phyloP scores from a whole-genome alignment of 192 early-diverging fungal species.

The Podila epigama region DNA sequence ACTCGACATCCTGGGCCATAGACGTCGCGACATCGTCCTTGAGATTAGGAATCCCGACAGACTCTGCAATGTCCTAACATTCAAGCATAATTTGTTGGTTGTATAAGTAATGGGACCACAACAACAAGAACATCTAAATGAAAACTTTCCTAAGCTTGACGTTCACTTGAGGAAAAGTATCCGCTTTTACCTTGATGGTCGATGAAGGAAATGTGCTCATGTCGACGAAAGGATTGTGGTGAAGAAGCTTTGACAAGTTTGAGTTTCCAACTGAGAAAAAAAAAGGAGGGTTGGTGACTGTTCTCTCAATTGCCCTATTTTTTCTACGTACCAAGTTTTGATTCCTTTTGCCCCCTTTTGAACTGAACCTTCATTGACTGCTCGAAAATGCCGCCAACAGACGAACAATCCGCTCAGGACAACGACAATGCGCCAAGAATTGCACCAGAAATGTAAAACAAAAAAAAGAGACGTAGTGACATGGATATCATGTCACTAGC shows the following conservation, averaged over 20 bases:
- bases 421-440: not conserved
- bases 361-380: no score
- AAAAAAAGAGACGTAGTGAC: no score
- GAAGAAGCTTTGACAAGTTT: not conserved
- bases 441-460: slow-evolving; percentile 1
- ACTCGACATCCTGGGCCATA: slow-evolving; percentile 93
- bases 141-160: not conserved
- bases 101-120: not conserved
- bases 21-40: slow-evolving; percentile 88
- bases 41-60: slow-evolving; percentile 79
- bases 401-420: not conserved
- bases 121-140: not conserved
- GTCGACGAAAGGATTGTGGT: not conserved
- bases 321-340: no score
- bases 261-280: not conserved
- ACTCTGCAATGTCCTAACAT: slow-evolving; percentile 80
- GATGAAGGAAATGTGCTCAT: slow-evolving; percentile 49
- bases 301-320: not conserved
- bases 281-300: not conserved
- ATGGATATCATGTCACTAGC: no score
- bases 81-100: not conserved
- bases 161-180: not conserved
- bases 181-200: slow-evolving; percentile 35
- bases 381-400: no score
- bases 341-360: no score